Base-by-base conservation (phyloP, 805 yeast species). In the Zygosaccharomyces lentus region DNA sequence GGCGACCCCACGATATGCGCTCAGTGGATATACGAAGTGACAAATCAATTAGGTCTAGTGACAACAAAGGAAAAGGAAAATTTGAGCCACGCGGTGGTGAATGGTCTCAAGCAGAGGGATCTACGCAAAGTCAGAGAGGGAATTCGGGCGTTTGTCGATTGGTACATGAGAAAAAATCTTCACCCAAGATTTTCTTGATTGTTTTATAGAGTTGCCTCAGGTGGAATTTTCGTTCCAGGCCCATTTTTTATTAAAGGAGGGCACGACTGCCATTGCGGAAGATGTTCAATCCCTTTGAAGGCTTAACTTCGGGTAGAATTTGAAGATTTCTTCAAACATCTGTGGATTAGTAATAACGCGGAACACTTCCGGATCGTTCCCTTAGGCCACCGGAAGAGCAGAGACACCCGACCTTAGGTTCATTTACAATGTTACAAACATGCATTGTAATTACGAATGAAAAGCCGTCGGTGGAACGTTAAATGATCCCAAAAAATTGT, bases 351-450 rank as follows among this genome's bases (percentile, higher is more conserved):
- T 76, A 68, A 75, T 73, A 68, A 75, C 73, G 59, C 78, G 81
- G 71, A 85, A 83, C 6, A 85, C 80, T 56, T 87, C 95, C 0
- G 97, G 96, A 55, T 87, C 90, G 56, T 81, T 78, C 10, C 90
- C 87, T 57, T 87, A 71, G 0, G 93, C 89, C 37, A 90, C 82
- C 65, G 88, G 83, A 61, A 90, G 82, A 0, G 96, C 85, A 17
- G 90, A 79, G 9, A 82, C 80, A 9, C 96, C 96, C 8, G 89
- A 81, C 51, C 81, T 83, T 39, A 1, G 88, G 84, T 34, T 84
- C 82, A 51, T 82, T 78, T 10, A 91, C 73, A 47, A 87, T 71
- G 50, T 83, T 80, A 41, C 87, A 76, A 50, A 90, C 78, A 68
- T 89, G 96, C 34, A 82, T 73, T 0, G 93, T 77, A 43, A 89